phyloP scores from a whole-genome alignment of 306 rosid species.

The Vachellia pachyceras region DNA sequence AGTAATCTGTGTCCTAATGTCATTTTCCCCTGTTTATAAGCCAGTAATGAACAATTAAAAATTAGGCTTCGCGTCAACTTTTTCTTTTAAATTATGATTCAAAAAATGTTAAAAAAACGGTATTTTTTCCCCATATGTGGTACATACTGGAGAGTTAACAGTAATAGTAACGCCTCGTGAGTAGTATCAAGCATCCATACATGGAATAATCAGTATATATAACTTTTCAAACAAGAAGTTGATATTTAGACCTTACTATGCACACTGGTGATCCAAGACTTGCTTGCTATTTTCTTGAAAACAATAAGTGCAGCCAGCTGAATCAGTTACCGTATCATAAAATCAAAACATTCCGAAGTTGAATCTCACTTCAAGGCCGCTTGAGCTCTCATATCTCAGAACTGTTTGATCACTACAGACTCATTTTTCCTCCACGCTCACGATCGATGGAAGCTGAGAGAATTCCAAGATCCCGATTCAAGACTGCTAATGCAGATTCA shows the following conservation, averaged over 20 bases:
- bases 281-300: no score
- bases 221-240: not conserved
- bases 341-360: not conserved
- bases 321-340: not conserved
- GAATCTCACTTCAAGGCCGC: not conserved
- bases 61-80: no score
- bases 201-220: not conserved
- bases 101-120: no score
- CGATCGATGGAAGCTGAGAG: constrained; percentile 96
- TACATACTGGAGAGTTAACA: not conserved
- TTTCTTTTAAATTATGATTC: no score
- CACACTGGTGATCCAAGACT: not conserved
- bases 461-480: constrained; percentile 90
- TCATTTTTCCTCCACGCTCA: constrained; percentile 67
- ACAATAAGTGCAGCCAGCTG: not conserved
- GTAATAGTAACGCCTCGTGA: not conserved
- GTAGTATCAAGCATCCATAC: not conserved
- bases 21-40: no score
- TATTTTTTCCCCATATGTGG: no score
- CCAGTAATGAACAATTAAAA: no score
- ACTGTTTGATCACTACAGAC: constrained; percentile 39
- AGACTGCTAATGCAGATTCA: constrained; percentile 81
- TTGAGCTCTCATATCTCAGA: not conserved
- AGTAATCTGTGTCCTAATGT: no score
- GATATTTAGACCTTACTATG: not conserved